Evolutionary conservation across 306 rosid genomes (phyloP).

Genomic region (Luffa acutangula): DNA sequence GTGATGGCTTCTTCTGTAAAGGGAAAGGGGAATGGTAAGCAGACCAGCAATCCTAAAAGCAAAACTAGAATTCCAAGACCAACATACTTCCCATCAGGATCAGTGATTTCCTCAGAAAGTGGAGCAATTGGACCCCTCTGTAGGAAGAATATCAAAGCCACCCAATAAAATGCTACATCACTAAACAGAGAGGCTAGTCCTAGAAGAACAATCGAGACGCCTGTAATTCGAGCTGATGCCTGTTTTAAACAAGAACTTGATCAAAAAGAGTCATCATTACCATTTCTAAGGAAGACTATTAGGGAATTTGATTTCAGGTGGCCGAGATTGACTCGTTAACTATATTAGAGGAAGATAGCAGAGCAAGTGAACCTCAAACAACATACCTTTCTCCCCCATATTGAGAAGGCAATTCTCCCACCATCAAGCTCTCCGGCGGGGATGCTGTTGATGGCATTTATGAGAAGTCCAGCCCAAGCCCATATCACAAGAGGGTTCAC

Average conservation of each 20-base stretch:
- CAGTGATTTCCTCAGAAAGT: conserved; percentile 77
- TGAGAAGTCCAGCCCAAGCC: conserved; percentile 99
- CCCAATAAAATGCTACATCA: conserved; percentile 99
- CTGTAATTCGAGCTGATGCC: conserved; percentile 79
- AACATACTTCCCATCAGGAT: conserved; percentile 69
- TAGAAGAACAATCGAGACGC: conserved; percentile 58
- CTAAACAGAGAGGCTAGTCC: conserved; percentile 63
- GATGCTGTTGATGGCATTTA: conserved; percentile 92
- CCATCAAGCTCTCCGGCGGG: conserved; percentile 99
- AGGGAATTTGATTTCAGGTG: neutral
- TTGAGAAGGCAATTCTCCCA: conserved; percentile 77
- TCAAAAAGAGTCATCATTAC: conserved; percentile 1
- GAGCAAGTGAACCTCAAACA: conserved; percentile 6
- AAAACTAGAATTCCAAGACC: conserved; percentile 70
- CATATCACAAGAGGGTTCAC: conserved; percentile 87
- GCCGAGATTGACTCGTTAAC: neutral
- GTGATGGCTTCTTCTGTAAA: conserved; percentile 51
- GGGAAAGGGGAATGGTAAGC: conserved; percentile 93
- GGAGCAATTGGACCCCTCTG: conserved; percentile 98
- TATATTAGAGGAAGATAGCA: neutral
- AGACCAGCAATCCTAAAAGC: conserved; percentile 78
- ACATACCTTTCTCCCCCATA: conserved; percentile 97
- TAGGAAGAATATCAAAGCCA: conserved; percentile 74
- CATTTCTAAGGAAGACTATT: neutral
- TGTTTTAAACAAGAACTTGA: conserved; percentile 20